Evolutionary conservation across 2,329 filamentous ascomycete species (phyloP).

Genomic region (Thelonectria blattea): DNA sequence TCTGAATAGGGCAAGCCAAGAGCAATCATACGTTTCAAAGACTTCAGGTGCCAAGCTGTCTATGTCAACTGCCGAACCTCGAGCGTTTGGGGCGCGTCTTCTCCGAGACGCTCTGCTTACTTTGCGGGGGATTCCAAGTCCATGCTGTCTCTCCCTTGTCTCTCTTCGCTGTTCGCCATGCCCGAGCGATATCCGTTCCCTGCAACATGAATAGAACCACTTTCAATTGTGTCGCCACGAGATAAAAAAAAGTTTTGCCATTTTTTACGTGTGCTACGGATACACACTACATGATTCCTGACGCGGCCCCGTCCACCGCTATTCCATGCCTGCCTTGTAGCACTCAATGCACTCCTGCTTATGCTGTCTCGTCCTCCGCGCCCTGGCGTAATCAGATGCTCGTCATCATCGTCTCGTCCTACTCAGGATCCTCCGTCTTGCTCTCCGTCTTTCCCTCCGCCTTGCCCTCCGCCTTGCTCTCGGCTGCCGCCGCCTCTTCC

Average conservation of each 20-base stretch:
- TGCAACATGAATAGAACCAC: neutral
- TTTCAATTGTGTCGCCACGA: neutral
- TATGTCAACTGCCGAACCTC: conserved; percentile 10
- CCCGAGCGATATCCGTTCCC: neutral
- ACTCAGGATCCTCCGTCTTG: conserved; percentile 48
- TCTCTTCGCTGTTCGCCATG: neutral
- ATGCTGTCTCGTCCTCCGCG: neutral
- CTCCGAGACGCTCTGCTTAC: neutral
- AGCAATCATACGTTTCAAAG: neutral
- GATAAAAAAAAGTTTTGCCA: too few species aligned
- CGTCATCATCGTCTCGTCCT: conserved; percentile 13
- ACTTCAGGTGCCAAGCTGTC: neutral
- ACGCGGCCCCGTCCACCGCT: neutral
- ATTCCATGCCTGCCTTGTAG: neutral
- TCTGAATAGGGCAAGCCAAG: neutral
- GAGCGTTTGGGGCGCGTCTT: conserved; percentile 2
- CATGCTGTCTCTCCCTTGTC: neutral
- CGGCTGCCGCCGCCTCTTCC: conserved; percentile 55
- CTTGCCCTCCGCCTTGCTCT: conserved; percentile 28
- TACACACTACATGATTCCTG: neutral
- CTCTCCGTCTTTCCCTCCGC: neutral
- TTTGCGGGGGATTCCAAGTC: neutral
- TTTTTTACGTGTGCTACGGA: too few species aligned
- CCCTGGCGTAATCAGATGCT: neutral
- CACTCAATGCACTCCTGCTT: conserved; percentile 4